Conservation (phyloP, 192 early-diverging fungal species). For the Coemansia brasiliensis region DNA sequence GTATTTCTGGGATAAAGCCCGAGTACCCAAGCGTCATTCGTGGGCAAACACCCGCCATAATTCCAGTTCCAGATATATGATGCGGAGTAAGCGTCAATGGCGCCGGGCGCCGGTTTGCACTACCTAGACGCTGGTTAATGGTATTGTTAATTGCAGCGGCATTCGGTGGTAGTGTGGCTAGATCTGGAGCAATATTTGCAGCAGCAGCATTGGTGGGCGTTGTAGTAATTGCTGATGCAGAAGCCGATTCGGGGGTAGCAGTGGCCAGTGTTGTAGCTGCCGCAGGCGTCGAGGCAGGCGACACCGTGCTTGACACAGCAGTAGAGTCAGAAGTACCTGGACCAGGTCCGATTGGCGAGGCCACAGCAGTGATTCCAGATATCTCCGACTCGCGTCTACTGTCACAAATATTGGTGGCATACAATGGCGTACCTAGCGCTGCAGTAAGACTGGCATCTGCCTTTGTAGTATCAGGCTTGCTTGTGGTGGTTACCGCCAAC, state of each 20-base stretch:
- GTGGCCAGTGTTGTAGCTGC: conserved; percentile 11
- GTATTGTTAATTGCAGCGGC: background rate
- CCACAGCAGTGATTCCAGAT: conserved; percentile 52
- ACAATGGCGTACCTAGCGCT: conserved; percentile 16
- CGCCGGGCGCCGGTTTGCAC: conserved; percentile 29
- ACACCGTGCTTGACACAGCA: conserved; percentile 25
- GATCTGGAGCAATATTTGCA: background rate
- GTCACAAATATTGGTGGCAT: conserved; percentile 47
- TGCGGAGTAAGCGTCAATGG: conserved; percentile 28
- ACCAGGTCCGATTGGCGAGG: conserved; percentile 34
- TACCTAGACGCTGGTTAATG: background rate
- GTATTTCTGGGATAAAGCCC: conserved; percentile 36
- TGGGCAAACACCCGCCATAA: background rate
- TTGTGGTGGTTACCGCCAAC: background rate
- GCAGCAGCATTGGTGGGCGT: background rate
- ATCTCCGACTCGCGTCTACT: conserved; percentile 55
- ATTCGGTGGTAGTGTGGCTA: background rate
- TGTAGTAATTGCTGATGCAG: background rate
- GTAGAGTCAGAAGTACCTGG: conserved; percentile 12
- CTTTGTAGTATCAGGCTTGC: conserved; percentile 4
- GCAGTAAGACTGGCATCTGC: conserved; percentile 7
- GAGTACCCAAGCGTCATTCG: conserved; percentile 20
- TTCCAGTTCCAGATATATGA: conserved; percentile 1
- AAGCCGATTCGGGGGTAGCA: background rate
- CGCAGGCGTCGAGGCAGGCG: conserved; percentile 29